Percentiles rank a stretch among this genome's conserved stretches.
phyloP scores from a whole-genome alignment of 768 basidiomycete genomes.

The Amanita pseudoporphyria region DNA sequence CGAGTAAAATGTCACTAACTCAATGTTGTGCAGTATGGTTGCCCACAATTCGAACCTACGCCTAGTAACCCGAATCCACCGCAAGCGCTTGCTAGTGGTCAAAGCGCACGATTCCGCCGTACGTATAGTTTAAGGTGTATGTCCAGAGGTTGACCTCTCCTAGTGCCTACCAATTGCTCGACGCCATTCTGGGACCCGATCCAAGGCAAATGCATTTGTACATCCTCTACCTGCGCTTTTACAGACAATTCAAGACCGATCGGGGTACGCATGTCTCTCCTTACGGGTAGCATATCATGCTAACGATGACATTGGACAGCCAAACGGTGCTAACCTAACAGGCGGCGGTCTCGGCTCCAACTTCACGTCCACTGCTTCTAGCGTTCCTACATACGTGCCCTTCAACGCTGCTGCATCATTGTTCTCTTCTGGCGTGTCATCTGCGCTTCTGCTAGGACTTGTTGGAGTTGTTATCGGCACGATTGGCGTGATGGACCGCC shows the following conservation, averaged over 20 bases:
- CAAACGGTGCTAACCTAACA: slow-evolving; percentile 63
- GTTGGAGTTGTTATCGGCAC: slow-evolving; percentile 28
- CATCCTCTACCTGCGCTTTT: slow-evolving; percentile 46
- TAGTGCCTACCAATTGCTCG: slow-evolving; percentile 63
- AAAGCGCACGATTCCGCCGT: slow-evolving; percentile 46
- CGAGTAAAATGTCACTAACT: background rate
- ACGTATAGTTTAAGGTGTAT: slow-evolving; percentile 15
- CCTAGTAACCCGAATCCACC: slow-evolving; percentile 56
- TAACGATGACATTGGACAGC: slow-evolving; percentile 22
- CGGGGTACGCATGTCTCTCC: slow-evolving; percentile 35
- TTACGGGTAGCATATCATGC: background rate
- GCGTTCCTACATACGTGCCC: slow-evolving; percentile 29
- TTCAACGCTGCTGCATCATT: slow-evolving; percentile 33
- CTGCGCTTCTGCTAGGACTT: slow-evolving; percentile 25
- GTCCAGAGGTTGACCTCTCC: background rate
- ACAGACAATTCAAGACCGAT: slow-evolving; percentile 53
- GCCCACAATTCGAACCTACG: slow-evolving; percentile 45
- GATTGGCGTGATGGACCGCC: slow-evolving; percentile 16
- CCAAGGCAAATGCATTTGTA: slow-evolving; percentile 53
- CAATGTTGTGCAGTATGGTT: slow-evolving; percentile 49
- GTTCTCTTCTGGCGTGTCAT: slow-evolving; percentile 23
- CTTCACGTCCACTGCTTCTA: slow-evolving; percentile 16
- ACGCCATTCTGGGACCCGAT: slow-evolving; percentile 81
- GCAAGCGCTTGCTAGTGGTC: slow-evolving; percentile 38
- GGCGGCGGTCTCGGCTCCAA: slow-evolving; percentile 43